Conservation (phyloP, 148 eudicot genomes). For the Chenopodium suecicum region DNA sequence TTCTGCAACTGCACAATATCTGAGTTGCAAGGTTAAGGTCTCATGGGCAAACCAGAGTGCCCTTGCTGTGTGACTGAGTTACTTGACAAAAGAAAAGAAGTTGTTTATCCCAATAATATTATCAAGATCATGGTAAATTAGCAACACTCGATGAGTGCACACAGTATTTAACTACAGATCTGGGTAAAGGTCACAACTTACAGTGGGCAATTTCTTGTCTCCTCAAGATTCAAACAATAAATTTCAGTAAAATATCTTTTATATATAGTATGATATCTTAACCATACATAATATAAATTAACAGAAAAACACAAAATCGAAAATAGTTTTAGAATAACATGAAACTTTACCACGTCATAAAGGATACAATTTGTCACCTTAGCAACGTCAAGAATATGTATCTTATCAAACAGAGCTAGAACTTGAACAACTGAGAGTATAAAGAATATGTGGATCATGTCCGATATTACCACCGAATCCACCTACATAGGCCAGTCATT, state of each 20-base stretch:
- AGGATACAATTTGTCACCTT: constrained; percentile 92
- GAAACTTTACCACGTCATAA: constrained; percentile 9
- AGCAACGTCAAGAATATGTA: constrained; percentile 62
- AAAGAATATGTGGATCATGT: constrained; percentile 86
- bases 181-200: neutral
- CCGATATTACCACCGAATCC: constrained; percentile 95
- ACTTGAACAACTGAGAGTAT: constrained; percentile 90
- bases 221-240: neutral
- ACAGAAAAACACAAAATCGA: neutral
- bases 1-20: constrained; percentile 76
- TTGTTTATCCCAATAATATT: neutral
- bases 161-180: neutral
- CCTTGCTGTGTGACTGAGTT: neutral
- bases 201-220: neutral
- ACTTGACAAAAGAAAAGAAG: neutral
- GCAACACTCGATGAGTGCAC: neutral
- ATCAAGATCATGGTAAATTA: neutral
- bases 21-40: constrained; percentile 48
- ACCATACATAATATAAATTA: neutral
- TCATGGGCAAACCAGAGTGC: neutral
- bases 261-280: neutral
- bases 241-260: neutral
- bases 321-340: neutral
- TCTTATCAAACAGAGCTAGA: constrained; percentile 78
- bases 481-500: constrained; percentile 44